Evolutionary conservation across 805 yeast genomes (phyloP), one percentile per base, ranked within the genome.

Genomic region (Clavispora carvajalis): DNA sequence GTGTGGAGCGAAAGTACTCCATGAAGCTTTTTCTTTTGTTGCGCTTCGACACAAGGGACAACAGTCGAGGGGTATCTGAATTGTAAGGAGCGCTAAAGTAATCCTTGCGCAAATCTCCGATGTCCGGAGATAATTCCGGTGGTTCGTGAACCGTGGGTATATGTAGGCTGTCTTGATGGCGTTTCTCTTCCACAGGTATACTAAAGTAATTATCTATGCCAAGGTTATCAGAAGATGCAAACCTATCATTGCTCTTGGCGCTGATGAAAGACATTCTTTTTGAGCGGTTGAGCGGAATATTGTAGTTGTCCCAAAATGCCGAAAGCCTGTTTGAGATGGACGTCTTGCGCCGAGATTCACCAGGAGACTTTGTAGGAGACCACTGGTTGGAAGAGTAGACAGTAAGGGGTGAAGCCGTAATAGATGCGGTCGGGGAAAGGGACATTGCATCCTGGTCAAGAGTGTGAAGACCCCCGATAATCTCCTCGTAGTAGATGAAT

Each of bases 281-380:
- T 23, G 51, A 43, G 21, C 51, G 42, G 30, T 40, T 46, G n/a
- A 39, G 46, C 3, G 59, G 59, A 12, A 42, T 33, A 11, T 48
- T 34, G 40, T 55, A 57, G 29, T 33, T 39, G 33, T 51, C 59
- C 51, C 52, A 49, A 5, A 57, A 42, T 6, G 42, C 40, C 30
- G 41, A 41, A 22, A 57, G 43, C 21, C 48, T 40, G 24, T 49
- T 48, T 2, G 59, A 47, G 11, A 56, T 17, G 2, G 58, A 54
- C 21, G 46, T 35, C 25, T 51, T 44, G 23, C 53, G 33, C 29
- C 43, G 39, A 25, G 45, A 37, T 21, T 42, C 46, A 5, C 30
- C 33, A 26, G 33, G n/a, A 2, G 38, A 16, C 8, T 34, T 34
- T 1, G 34, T 30, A n/a, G 45, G 38, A 17, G 49, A 41, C 9